A percentile compares a stretch with the other conserved stretches of the same genome.
Evolutionary conservation across 2,329 filamentous ascomycete species (phyloP).

Genomic region (Talaromyces sp.): DNA sequence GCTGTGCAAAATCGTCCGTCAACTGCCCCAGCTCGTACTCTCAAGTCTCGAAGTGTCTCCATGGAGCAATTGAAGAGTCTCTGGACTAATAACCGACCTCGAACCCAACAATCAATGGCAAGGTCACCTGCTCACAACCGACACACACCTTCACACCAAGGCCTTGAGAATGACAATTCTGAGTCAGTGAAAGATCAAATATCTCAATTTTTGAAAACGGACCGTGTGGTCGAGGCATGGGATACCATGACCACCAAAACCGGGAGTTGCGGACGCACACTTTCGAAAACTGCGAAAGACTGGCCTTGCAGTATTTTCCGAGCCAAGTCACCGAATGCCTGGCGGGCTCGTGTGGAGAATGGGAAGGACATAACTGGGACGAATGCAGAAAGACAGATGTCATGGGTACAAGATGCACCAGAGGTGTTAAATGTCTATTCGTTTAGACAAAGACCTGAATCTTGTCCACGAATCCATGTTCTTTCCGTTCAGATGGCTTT

Average conservation of each 20-base stretch:
- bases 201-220: slow-evolving; percentile 36
- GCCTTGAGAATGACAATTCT: slow-evolving; percentile 6
- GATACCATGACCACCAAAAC: slow-evolving; percentile 28
- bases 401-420: slow-evolving; percentile 32
- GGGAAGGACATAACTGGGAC: slow-evolving; percentile 14
- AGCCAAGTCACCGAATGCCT: slow-evolving; percentile 24
- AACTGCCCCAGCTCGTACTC: slow-evolving; percentile 29
- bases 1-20: slow-evolving; percentile 23
- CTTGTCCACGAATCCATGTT: slow-evolving; percentile 36
- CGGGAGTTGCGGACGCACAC: slow-evolving; percentile 14
- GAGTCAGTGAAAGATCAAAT: slow-evolving; percentile 38
- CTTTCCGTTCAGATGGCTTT: slow-evolving; percentile 31
- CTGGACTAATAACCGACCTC: slow-evolving; percentile 20
- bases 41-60: slow-evolving; percentile 29
- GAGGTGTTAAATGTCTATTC: slow-evolving; percentile 34
- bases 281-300: slow-evolving; percentile 23
- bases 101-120: slow-evolving; percentile 17
- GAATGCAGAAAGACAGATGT: slow-evolving; percentile 29
- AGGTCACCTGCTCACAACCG: slow-evolving; percentile 13
- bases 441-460: slow-evolving; percentile 30
- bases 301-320: slow-evolving; percentile 37
- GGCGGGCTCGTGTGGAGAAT: slow-evolving; percentile 9
- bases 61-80: slow-evolving; percentile 31
- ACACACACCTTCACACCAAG: slow-evolving; percentile 9
- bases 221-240: slow-evolving; percentile 37